phyloP scores from a whole-genome alignment of 164 flowering plant species.

The Stephania cephalantha region DNA sequence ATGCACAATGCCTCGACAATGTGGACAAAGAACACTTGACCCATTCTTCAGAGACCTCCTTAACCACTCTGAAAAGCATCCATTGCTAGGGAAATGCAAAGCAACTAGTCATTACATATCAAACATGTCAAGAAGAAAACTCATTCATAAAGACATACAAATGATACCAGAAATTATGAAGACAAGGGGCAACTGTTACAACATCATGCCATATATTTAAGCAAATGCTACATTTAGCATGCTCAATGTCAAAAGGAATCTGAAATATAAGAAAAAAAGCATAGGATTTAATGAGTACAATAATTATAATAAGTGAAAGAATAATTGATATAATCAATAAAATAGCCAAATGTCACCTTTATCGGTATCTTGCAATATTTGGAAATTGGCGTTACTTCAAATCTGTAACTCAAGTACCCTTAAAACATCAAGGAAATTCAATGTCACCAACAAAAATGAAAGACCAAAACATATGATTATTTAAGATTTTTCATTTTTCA shows the following conservation, averaged over 20 bases:
- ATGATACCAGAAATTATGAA: conserved; percentile 85
- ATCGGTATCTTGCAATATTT: conserved; percentile 30
- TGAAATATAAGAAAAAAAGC: conserved; percentile 18
- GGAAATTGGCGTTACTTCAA: conserved; percentile 39
- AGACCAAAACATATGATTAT: neutral
- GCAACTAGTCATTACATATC: neutral
- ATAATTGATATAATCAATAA: neutral
- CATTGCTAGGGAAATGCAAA: conserved; percentile 52
- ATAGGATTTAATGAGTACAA: too few species aligned
- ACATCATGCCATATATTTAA: conserved; percentile 93
- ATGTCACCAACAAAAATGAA: too few species aligned
- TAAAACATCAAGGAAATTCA: conserved; percentile 5
- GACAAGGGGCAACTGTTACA: conserved; percentile 89
- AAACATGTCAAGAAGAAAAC: neutral
- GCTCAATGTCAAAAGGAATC: conserved; percentile 63
- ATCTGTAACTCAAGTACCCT: conserved; percentile 57
- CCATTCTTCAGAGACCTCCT: conserved; percentile 57
- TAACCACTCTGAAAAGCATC: conserved; percentile 96
- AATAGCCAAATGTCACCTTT: conserved; percentile 31
- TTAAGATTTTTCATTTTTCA: neutral
- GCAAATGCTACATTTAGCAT: conserved; percentile 90
- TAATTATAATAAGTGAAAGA: neutral
- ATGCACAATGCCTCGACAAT: conserved; percentile 73
- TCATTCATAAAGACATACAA: neutral
- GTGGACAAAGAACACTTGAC: conserved; percentile 68